Evolutionary conservation across 2,329 filamentous ascomycete species (phyloP).

Genomic region (Orbilia oligospora): DNA sequence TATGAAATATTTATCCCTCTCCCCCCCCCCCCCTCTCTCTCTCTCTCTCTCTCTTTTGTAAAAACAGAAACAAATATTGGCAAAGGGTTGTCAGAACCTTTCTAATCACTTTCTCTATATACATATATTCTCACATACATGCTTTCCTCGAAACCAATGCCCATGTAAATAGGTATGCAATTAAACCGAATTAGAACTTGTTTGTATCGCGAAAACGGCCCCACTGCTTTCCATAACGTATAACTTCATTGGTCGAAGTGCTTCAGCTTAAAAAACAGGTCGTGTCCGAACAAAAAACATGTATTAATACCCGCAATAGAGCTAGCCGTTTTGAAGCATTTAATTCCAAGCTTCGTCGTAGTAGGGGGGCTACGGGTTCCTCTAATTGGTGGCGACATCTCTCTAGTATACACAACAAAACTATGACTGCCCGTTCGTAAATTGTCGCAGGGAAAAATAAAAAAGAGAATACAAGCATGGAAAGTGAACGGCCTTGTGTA

Average conservation of each 20-base stretch:
- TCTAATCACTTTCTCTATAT: constrained; percentile 56
- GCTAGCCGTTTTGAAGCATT: not conserved
- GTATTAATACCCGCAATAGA: not conserved
- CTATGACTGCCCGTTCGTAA: not conserved
- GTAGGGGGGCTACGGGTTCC: not conserved
- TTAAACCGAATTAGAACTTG: not conserved
- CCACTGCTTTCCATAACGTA: not conserved
- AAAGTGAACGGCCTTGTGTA: not conserved
- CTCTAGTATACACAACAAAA: constrained; percentile 16
- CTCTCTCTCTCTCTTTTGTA: constrained; percentile 34
- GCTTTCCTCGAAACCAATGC: not conserved
- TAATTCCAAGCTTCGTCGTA: not conserved
- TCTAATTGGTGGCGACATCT: not conserved
- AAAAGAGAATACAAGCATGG: not conserved
- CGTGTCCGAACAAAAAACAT: not conserved
- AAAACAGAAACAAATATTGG: constrained; percentile 44
- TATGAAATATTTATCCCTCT: constrained; percentile 49
- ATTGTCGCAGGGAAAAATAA: not conserved
- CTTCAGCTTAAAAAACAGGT: not conserved
- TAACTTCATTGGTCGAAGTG: not conserved
- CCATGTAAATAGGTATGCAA: not conserved
- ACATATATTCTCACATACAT: constrained; percentile 6
- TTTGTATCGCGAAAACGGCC: not conserved
- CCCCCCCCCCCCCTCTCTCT: constrained; percentile 4
- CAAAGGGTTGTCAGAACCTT: constrained; percentile 34